Base-by-base conservation (phyloP, 768 basidiomycete genomes). In the Peribolospora kevripleyi region DNA sequence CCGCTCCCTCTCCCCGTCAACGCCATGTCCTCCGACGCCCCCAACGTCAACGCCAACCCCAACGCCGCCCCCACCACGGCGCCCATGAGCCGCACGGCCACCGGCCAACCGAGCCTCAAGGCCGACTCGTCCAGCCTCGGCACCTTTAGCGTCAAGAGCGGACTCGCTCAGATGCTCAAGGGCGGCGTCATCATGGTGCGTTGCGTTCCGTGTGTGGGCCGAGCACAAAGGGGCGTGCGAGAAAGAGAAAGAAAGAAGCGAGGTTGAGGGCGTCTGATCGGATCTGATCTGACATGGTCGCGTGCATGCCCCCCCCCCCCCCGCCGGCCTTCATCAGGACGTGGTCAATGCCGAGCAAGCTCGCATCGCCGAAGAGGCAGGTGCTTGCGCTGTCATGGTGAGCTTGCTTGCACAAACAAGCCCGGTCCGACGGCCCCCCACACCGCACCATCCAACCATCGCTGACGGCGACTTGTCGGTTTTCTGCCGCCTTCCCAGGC, bases 331-430 rank as follows among this genome's bases (percentile, higher is more conserved):
- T 67, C 55, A 67, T 68, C 69, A 93, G 88, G 91, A 97, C 67
- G 91, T 95, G 51, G 72, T 84, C 60, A 88, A 83, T 62, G 78
- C 72, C 45, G 62, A 64, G 53, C 60, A 90, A 81, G 91, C 91
- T 57, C 82, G 83, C 58, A 88, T 95, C 62, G 91, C 91, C 48
- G 91, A 97, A 65, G 86, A 88, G 65, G 91, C 91, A 7, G 91
- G 91, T 49, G 91, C 91, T 6, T 87, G 85, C 65, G 91, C 91
- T 57, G 91, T 98, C 59, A 97, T 98, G 91, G 69, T 60, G 11
- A 45, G 54, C 25, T 25, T 25, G 25, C 25, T 25, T 7, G 50
- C 10, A 39, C 14, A 42, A 40, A 14, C n/a, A 14, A n/a, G 37
- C 42, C 25, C 14, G 46, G 46, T 46, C 9, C 46, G 46, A 46